phyloP scores from a whole-genome alignment of 83 land plant species.

The Diphasiastrum complanatum region DNA sequence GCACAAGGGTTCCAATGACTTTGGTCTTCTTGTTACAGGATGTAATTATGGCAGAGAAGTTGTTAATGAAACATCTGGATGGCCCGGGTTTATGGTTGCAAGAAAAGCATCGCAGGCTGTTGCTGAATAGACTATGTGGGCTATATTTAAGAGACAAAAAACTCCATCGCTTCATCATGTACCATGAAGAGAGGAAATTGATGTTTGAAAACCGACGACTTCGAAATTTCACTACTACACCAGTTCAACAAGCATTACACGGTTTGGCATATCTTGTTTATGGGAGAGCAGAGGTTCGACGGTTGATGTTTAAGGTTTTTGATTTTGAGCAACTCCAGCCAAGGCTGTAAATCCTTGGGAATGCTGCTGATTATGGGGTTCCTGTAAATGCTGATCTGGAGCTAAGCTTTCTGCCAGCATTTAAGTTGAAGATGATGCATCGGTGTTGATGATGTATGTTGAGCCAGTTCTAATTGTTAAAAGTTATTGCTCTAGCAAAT shows the following conservation, averaged over 20 bases:
- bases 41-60: conserved; percentile 89
- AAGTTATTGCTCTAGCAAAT: too few species aligned
- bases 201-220: conserved; percentile 57
- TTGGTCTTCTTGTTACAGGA: conserved; percentile 41
- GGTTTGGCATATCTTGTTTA: conserved; percentile 75
- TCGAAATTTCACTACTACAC: conserved; percentile 70
- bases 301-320: conserved; percentile 86
- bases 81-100: conserved; percentile 78
- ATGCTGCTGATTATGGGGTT: too few species aligned
- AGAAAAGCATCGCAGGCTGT: conserved; percentile 59
- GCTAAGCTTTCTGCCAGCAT: too few species aligned
- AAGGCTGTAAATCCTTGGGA: too few species aligned
- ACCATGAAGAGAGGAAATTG: conserved; percentile 51
- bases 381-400: too few species aligned
- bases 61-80: conserved; percentile 90
- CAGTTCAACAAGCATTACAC: conserved; percentile 80
- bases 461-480: too few species aligned
- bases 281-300: conserved; percentile 84
- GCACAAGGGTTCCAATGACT: too few species aligned
- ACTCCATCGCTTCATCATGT: conserved; percentile 57
- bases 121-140: conserved; percentile 82
- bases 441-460: too few species aligned
- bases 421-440: too few species aligned
- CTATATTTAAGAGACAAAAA: conserved; percentile 55
- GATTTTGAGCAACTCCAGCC: conserved; percentile 70